phyloP scores from a whole-genome alignment of 345 rosid genomes.

The Chamaenerion angustifolium region DNA sequence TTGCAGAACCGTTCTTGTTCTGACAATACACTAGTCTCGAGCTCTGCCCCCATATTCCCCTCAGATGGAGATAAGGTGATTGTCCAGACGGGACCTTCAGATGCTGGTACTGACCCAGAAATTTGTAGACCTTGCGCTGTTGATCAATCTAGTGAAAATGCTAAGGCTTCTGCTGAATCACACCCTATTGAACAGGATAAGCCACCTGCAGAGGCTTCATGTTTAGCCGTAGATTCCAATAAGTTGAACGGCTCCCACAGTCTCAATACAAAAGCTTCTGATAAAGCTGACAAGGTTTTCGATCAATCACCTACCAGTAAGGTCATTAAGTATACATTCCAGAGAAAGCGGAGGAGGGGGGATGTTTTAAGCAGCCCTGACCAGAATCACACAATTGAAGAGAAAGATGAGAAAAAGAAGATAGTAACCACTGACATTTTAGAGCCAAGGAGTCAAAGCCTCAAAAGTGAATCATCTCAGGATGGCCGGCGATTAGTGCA shows the following conservation, averaged over 20 bases:
- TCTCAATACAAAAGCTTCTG: constrained; percentile 20
- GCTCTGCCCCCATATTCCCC: too few relatives aligned
- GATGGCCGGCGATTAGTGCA: constrained; percentile 19
- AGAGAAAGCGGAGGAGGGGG: constrained; percentile 62
- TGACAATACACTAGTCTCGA: not conserved
- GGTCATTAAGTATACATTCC: constrained; percentile 50
- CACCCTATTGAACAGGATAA: constrained; percentile 19
- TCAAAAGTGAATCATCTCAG: constrained; percentile 25
- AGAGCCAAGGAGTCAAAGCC: constrained; percentile 30
- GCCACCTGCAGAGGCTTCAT: constrained; percentile 18
- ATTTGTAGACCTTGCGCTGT: not conserved
- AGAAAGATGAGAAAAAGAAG: constrained; percentile 17
- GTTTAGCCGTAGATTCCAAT: constrained; percentile 14
- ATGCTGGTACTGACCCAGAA: not conserved
- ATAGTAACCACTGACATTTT: constrained; percentile 23
- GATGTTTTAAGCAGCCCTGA: constrained; percentile 35
- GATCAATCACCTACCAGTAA: constrained; percentile 23
- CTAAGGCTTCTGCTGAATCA: constrained; percentile 2
- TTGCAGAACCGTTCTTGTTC: not conserved
- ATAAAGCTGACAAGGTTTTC: constrained; percentile 20
- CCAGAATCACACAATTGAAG: constrained; percentile 23
- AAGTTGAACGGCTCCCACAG: constrained; percentile 6
- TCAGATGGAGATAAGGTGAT: not conserved
- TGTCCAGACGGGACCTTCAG: too few relatives aligned
- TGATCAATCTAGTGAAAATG: not conserved